phyloP scores from a whole-genome alignment of 345 rosid genomes.

The Rhodamnia argentea region DNA sequence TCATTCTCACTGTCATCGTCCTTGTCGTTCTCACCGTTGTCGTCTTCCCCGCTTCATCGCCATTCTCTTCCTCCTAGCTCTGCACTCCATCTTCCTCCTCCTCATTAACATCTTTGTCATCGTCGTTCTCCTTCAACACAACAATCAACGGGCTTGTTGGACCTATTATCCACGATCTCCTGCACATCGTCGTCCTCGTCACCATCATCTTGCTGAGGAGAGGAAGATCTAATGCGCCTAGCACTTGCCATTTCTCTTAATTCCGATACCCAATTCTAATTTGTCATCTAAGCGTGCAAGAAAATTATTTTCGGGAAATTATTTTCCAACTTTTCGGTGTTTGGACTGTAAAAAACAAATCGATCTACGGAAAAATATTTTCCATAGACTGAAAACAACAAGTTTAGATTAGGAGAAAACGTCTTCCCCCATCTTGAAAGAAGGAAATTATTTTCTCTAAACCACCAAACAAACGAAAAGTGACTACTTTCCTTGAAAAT shows the following conservation, averaged over 20 bases:
- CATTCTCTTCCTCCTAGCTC: slow-evolving; percentile 30
- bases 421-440: background rate
- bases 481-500: no score
- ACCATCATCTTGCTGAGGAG: slow-evolving; percentile 14
- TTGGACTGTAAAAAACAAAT: background rate
- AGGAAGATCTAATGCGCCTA: no score
- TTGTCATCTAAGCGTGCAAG: no score
- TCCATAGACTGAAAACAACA: background rate
- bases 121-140: background rate
- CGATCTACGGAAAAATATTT: background rate
- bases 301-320: background rate
- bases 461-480: background rate
- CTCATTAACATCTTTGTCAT: slow-evolving; percentile 17
- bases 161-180: slow-evolving; percentile 29
- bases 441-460: background rate
- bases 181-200: slow-evolving; percentile 40
- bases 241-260: no score
- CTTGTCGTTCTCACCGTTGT: background rate
- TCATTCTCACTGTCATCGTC: slow-evolving; percentile 16
- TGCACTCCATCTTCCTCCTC: slow-evolving; percentile 37
- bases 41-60: slow-evolving; percentile 39
- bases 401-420: background rate
- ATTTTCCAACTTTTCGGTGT: background rate
- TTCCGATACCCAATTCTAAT: no score
- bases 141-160: slow-evolving; percentile 31